Conservation (phyloP, 345 rosid genomes). For the Mangifera indica region DNA sequence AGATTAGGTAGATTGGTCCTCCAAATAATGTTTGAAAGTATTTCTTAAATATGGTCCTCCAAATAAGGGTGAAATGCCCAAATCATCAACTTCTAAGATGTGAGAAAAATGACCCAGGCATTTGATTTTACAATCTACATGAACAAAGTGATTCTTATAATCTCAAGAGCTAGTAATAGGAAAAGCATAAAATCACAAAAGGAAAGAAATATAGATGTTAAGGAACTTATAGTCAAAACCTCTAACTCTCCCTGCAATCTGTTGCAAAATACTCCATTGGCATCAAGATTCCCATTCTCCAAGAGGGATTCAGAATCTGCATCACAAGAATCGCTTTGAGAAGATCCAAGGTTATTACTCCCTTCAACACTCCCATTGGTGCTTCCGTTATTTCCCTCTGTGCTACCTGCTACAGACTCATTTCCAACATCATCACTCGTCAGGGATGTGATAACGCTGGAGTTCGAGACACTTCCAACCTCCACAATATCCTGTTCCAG, state of each 20-base stretch:
- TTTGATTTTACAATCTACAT: slow-evolving; percentile 9
- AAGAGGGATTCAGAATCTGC: slow-evolving; percentile 36
- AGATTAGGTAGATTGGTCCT: slow-evolving; percentile 21
- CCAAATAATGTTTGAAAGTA: neutral
- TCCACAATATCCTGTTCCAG: slow-evolving; percentile 7
- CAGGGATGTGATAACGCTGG: slow-evolving; percentile 25
- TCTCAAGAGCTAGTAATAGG: neutral
- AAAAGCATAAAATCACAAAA: neutral
- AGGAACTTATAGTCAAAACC: slow-evolving; percentile 46
- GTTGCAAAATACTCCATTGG: slow-evolving; percentile 21
- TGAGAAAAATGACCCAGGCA: neutral
- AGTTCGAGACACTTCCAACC: slow-evolving; percentile 30
- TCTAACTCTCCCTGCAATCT: slow-evolving; percentile 37
- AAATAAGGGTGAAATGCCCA: neutral
- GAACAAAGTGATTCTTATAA: neutral
- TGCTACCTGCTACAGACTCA: slow-evolving; percentile 36
- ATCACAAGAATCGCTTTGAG: slow-evolving; percentile 45
- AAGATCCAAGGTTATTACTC: slow-evolving; percentile 32
- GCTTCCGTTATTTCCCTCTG: slow-evolving; percentile 40
- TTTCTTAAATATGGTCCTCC: neutral
- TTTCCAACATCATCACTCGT: slow-evolving; percentile 36
- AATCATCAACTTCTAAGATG: slow-evolving; percentile 15
- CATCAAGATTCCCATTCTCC: slow-evolving; percentile 25
- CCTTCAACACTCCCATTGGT: slow-evolving; percentile 41
- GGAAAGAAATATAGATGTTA: slow-evolving; percentile 5